phyloP scores from a whole-genome alignment of 306 rosid genomes.

The Cicer yamashitae region DNA sequence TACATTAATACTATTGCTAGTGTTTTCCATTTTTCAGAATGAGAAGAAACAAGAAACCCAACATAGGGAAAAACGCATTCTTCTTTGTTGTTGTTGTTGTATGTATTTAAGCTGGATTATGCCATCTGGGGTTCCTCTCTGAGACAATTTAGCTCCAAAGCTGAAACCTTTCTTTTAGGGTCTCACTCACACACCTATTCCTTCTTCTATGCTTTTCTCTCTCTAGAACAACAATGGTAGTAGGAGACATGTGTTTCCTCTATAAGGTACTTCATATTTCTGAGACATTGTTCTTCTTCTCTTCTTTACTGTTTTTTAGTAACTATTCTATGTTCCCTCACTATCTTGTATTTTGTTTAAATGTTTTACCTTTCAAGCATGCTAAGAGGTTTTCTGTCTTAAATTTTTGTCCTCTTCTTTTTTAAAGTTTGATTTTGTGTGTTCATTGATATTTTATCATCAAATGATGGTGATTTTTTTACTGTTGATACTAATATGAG shows the following conservation, averaged over 20 bases:
- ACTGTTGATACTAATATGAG: constrained; percentile 16
- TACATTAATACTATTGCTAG: too few species aligned
- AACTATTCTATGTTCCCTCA: constrained; percentile 5
- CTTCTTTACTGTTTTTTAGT: neutral
- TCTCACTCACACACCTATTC: neutral
- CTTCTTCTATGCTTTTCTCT: constrained; percentile 15
- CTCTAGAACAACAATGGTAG: constrained; percentile 64
- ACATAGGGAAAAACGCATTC: constrained; percentile 32
- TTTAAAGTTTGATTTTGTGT: neutral
- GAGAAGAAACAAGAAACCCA: constrained; percentile 21
- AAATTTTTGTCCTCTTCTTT: neutral
- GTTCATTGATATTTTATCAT: constrained; percentile 17
- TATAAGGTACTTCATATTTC: constrained; percentile 62
- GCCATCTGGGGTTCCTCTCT: constrained; percentile 42
- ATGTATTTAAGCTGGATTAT: neutral
- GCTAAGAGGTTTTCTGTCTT: neutral
- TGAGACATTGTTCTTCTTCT: neutral
- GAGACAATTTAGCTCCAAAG: constrained; percentile 43
- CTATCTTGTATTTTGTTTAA: constrained; percentile 11
- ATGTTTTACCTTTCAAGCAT: constrained; percentile 23
- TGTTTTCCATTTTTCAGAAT: neutral
- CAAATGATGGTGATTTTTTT: constrained; percentile 9
- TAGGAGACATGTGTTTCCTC: constrained; percentile 60
- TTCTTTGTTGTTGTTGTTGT: neutral
- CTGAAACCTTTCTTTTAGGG: constrained; percentile 32